These are phyloP conservation scores for Chernovozyma sophiae-reginae DNA, from an alignment of 1,139 yeast species.

Conservation along the genomic window DNA sequence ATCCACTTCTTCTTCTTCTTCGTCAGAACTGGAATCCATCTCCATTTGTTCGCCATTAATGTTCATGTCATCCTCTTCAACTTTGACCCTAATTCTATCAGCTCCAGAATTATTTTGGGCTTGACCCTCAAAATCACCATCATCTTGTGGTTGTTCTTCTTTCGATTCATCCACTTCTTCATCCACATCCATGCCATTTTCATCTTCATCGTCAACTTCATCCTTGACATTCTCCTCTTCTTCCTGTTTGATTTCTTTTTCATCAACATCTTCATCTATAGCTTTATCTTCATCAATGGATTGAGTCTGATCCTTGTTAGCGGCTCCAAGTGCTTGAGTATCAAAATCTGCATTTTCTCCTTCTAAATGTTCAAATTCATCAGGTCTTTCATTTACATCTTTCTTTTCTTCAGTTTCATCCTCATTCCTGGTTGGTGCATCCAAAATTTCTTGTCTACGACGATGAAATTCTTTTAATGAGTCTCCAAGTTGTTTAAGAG, in stretches of 20 bases:
- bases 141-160: conserved; percentile 22
- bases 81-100: conserved; percentile 35
- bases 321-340: conserved; percentile 92
- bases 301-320: conserved; percentile 75
- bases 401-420: conserved; percentile 43
- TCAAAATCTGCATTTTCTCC: conserved; percentile 73
- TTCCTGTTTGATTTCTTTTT: conserved; percentile 7
- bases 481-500: conserved; percentile 85
- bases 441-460: conserved; percentile 80
- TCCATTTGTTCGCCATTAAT: conserved; percentile 14
- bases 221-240: conserved; percentile 17
- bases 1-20: conserved; percentile 8
- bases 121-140: conserved; percentile 50
- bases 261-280: conserved; percentile 59
- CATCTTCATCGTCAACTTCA: conserved; percentile 18
- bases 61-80: conserved; percentile 19
- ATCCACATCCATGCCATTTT: conserved; percentile 21
- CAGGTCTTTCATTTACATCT: conserved; percentile 64
- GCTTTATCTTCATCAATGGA: conserved; percentile 80
- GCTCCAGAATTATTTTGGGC: conserved; percentile 50
- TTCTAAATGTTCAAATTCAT: conserved; percentile 88
- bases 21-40: conserved; percentile 24
- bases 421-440: conserved; percentile 46
- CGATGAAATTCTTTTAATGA: conserved; percentile 87
- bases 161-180: conserved; percentile 5